Evolutionary conservation across 305 asterid genomes (phyloP).

Genomic region (Solanum chacoense): DNA sequence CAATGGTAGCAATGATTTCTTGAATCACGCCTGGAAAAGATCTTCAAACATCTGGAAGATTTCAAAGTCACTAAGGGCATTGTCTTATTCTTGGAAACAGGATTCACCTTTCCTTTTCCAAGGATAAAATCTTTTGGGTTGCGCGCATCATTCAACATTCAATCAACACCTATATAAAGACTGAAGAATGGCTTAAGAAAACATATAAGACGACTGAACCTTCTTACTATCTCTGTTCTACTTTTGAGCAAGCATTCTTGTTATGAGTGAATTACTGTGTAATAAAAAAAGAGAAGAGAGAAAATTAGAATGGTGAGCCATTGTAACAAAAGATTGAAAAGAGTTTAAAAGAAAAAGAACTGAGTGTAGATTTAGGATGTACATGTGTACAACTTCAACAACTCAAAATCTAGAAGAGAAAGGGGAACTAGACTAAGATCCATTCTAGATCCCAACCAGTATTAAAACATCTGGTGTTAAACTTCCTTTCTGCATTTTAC

Average conservation of each 20-base stretch:
- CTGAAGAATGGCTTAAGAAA: background rate
- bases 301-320: background rate
- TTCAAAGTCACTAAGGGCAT: too few species aligned
- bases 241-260: background rate
- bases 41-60: too few species aligned
- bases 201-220: background rate
- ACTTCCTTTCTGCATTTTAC: background rate
- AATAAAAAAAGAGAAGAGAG: background rate
- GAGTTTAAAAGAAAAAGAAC: background rate
- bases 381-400: background rate
- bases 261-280: background rate
- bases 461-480: background rate
- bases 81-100: too few species aligned
- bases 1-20: too few species aligned
- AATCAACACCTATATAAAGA: background rate
- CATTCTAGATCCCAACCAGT: background rate
- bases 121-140: too few species aligned
- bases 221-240: background rate
- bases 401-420: background rate
- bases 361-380: background rate
- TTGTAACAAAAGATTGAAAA: background rate
- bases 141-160: too few species aligned
- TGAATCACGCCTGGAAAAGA: too few species aligned
- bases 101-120: too few species aligned
- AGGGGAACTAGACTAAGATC: background rate